phyloP scores from a whole-genome alignment of 2,329 filamentous ascomycete genomes.

The Trichoderma citrinoviride region DNA sequence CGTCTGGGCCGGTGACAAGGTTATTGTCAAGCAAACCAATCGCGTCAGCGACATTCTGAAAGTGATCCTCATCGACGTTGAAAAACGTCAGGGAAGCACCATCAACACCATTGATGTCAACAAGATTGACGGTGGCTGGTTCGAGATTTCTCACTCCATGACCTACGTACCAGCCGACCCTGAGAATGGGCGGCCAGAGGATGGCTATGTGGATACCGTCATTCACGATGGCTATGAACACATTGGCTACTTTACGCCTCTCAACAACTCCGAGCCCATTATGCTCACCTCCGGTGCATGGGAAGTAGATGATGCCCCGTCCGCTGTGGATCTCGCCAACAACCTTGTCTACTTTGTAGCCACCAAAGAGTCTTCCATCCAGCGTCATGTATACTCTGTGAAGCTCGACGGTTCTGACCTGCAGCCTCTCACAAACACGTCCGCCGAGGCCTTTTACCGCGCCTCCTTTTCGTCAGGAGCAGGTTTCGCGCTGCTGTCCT shows the following conservation, averaged over 20 bases:
- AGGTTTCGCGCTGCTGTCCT: conserved; percentile 80
- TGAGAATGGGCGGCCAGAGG: conserved; percentile 67
- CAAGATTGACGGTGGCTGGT: conserved; percentile 92
- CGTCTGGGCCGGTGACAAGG: conserved; percentile 81
- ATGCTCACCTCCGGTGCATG: conserved; percentile 86
- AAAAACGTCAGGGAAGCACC: conserved; percentile 68
- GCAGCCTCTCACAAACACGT: conserved; percentile 69
- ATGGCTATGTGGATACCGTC: conserved; percentile 91
- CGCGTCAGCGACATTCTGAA: conserved; percentile 89
- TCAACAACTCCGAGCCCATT: conserved; percentile 77
- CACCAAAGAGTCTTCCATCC: conserved; percentile 82
- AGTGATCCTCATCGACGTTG: conserved; percentile 80
- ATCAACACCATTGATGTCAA: conserved; percentile 77
- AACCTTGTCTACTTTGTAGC: conserved; percentile 90
- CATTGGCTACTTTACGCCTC: conserved; percentile 85
- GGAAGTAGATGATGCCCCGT: conserved; percentile 86
- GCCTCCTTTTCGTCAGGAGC: conserved; percentile 81
- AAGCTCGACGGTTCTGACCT: conserved; percentile 75
- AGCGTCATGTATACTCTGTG: conserved; percentile 90
- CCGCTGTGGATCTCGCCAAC: conserved; percentile 76
- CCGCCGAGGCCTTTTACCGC: conserved; percentile 71
- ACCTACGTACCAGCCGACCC: conserved; percentile 83
- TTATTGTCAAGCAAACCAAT: conserved; percentile 89
- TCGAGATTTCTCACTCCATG: conserved; percentile 86
- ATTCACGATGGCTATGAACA: conserved; percentile 87